Percentiles rank a stretch among this genome's conserved stretches.
These are phyloP conservation scores for Tetrahymena borealis DNA, from an alignment of 73 alveolate species.

Conservation along the genomic window DNA sequence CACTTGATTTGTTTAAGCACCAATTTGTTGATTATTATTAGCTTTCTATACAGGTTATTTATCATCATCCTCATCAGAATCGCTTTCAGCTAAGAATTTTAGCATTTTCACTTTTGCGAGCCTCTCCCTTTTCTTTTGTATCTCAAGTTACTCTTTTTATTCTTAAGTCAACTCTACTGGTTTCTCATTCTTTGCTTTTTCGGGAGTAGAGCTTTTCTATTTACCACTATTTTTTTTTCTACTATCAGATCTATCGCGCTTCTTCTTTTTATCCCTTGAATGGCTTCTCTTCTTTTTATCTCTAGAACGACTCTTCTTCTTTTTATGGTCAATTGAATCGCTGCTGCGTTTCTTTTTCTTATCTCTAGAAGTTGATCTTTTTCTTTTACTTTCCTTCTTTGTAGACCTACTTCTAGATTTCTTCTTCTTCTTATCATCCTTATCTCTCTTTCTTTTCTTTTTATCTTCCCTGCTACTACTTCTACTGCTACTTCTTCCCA, in stretches of 20 bases:
- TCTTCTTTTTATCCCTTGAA: background rate
- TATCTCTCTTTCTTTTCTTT: constrained; percentile 12
- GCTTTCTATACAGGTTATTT: constrained; percentile 4
- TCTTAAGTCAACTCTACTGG: background rate
- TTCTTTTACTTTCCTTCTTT: constrained; percentile 6
- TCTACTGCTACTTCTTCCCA: constrained; percentile 35
- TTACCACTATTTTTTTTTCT: constrained; percentile 5
- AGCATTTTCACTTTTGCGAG: constrained; percentile 58
- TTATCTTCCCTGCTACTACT: constrained; percentile 20
- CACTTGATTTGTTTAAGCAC: background rate
- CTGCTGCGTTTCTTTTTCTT: background rate
- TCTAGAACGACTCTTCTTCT: constrained; percentile 7
- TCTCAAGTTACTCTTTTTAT: constrained; percentile 26
- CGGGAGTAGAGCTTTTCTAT: background rate
- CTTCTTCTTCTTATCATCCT: background rate
- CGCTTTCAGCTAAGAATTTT: background rate
- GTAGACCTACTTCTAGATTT: background rate
- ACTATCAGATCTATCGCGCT: background rate
- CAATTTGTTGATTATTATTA: background rate
- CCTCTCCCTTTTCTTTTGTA: constrained; percentile 49
- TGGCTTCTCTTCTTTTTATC: constrained; percentile 11
- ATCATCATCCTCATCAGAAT: background rate
- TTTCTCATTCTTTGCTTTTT: background rate
- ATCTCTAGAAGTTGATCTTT: constrained; percentile 8
- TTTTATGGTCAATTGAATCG: constrained; percentile 3